A percentile compares a stretch with the other conserved stretches of the same genome.
phyloP scores from a whole-genome alignment of 1,139 yeast genomes.

The Meyerozyma elateridarum region DNA sequence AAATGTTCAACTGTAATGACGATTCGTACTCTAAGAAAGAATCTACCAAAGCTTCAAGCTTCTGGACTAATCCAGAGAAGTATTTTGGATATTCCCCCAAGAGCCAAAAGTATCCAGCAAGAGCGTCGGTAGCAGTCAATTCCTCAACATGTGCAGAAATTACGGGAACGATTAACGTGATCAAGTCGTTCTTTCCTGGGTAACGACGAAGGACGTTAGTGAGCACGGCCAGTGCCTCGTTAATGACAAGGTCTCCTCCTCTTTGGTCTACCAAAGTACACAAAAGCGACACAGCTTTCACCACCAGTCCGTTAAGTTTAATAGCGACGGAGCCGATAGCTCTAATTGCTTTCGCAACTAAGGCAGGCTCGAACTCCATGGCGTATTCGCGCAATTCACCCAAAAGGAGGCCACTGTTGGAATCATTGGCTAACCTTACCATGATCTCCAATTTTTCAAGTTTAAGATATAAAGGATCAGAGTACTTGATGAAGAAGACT shows the following conservation, averaged over 20 bases:
- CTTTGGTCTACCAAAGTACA: conserved; percentile 74
- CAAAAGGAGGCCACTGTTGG: conserved; percentile 64
- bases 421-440: conserved; percentile 73
- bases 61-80: conserved; percentile 50
- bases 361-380: conserved; percentile 89
- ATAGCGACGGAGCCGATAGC: conserved; percentile 90
- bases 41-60: conserved; percentile 47
- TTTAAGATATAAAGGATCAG: conserved; percentile 91
- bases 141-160: conserved; percentile 57
- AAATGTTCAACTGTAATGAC: conserved; percentile 66
- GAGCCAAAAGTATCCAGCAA: conserved; percentile 82
- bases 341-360: conserved; percentile 74
- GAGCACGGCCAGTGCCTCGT: conserved; percentile 74
- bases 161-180: conserved; percentile 67
- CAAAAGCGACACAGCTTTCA: conserved; percentile 71
- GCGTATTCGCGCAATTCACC: conserved; percentile 90
- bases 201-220: conserved; percentile 78
- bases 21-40: conserved; percentile 72
- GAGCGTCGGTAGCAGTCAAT: conserved; percentile 57
- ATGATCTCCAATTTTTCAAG: conserved; percentile 89
- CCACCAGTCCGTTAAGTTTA: conserved; percentile 57
- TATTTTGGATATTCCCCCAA: conserved; percentile 83
- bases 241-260: conserved; percentile 67
- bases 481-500: conserved; percentile 89
- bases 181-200: conserved; percentile 54